phyloP scores from a whole-genome alignment of 164 flowering plant species.

The Nelumbo lutea region DNA sequence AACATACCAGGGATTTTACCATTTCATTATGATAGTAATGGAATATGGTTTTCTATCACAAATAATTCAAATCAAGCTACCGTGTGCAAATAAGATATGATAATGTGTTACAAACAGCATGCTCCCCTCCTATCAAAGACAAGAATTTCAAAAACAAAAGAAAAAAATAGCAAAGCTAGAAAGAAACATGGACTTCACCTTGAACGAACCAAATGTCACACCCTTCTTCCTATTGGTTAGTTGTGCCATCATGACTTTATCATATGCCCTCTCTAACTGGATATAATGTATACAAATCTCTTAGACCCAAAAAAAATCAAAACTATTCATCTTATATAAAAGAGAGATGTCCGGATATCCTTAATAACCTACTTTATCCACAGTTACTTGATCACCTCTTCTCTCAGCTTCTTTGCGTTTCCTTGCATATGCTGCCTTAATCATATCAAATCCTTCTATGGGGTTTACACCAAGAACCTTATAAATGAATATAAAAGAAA shows the following conservation, averaged over 20 bases:
- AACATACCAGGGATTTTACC: neutral
- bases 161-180: neutral
- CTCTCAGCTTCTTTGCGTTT: conserved; percentile 80
- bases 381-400: conserved; percentile 76
- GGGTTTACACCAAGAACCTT: conserved; percentile 86
- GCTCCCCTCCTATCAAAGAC: neutral
- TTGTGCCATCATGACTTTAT: conserved; percentile 87
- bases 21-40: neutral
- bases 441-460: conserved; percentile 72
- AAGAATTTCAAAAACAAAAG: conserved; percentile 1
- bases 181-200: conserved; percentile 39
- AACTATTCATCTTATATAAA: neutral
- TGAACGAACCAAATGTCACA: conserved; percentile 69
- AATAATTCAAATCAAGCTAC: neutral
- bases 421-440: conserved; percentile 61
- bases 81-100: no score
- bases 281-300: conserved; percentile 6
- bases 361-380: conserved; percentile 42
- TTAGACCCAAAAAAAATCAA: neutral
- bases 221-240: conserved; percentile 80
- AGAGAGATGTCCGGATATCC: neutral
- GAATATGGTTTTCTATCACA: neutral
- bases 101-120: neutral
- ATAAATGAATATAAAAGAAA: neutral
- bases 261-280: conserved; percentile 93